These are phyloP conservation scores for Aristolochia contorta DNA, from an alignment of 164 flowering plant genomes.

Conservation along the genomic window DNA sequence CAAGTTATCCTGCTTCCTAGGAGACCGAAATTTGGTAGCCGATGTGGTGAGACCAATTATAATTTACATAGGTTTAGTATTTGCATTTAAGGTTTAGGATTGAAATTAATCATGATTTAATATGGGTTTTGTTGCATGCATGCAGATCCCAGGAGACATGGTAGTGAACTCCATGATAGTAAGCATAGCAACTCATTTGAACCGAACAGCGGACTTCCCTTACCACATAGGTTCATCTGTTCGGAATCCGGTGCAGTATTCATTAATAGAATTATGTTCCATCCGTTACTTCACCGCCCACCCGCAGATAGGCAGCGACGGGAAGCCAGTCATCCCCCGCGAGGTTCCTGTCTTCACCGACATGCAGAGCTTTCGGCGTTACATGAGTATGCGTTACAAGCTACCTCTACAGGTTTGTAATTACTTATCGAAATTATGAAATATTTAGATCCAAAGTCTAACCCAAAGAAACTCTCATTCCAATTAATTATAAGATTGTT, in stretches of 20 bases:
- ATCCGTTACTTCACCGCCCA: slow-evolving; percentile 29
- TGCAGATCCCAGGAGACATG: slow-evolving; percentile 85
- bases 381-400: slow-evolving; percentile 38
- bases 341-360: slow-evolving; percentile 15
- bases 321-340: slow-evolving; percentile 33
- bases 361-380: slow-evolving; percentile 36
- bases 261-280: slow-evolving; percentile 11
- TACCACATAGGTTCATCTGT: slow-evolving; percentile 63
- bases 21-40: slow-evolving; percentile 25
- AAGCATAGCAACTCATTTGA: slow-evolving; percentile 43
- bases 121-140: too few species aligned
- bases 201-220: slow-evolving; percentile 17
- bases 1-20: slow-evolving; percentile 49
- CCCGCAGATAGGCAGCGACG: slow-evolving; percentile 44
- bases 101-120: too few species aligned
- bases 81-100: too few species aligned
- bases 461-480: not conserved
- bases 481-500: too few species aligned
- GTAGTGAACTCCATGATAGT: slow-evolving; percentile 68
- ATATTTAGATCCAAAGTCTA: too few species aligned
- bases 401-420: slow-evolving; percentile 39
- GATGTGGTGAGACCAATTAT: slow-evolving; percentile 32
- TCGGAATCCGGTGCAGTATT: slow-evolving; percentile 27
- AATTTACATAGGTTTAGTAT: not conserved
- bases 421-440: not conserved